Base-by-base conservation (phyloP, 257 asterid genomes). In the Pogostemon cablin region DNA sequence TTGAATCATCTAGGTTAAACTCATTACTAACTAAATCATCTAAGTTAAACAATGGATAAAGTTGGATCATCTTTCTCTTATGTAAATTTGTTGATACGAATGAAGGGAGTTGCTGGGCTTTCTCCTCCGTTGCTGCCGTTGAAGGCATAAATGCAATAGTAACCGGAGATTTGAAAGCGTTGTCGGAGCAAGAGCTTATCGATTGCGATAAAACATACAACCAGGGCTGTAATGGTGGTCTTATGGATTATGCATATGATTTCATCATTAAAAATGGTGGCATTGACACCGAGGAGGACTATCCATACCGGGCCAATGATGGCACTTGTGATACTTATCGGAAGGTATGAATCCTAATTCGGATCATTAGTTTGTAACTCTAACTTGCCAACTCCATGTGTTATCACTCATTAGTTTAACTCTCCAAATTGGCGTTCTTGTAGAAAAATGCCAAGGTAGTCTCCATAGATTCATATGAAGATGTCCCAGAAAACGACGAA, bases 81-180 rank as follows among this genome's bases (percentile, higher is more conserved):
- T 25, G 32, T 25, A 25, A 4, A 5, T 49, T 34, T 72, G 4
- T 61, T 49, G 15, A 49, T 62, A 34, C 75, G 35, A 41, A 35
- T 78, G 67, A 77, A 93, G 98, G 98, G 90, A 90, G 97, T 78
- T 93, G 98, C 79, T 93, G 98, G 98, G 95, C 98, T 17, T 93
- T 93, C 83, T 93, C 98, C 0, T 86, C 98, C 0, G 69, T 90
- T 6, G 95, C 83, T 47, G 95, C 97, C 3, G 88, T 93, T 39
- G 98, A 93, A 80, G 98, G 98, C 49, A 73, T 87, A 62, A 90
- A 90, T 72, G 80, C 88, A 85, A 90, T 93, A 62, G 90, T 71
- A 37, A 90, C 96, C 0, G 97, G 96, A 15, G 86, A 87, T 1
- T 32, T 88, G 66, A 57, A 76, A 4, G 35, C 74, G 54, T 71